These are phyloP conservation scores for Globisporangium spinosum DNA, from an alignment of 352 stramenopile genomes.

Conservation along the genomic window DNA sequence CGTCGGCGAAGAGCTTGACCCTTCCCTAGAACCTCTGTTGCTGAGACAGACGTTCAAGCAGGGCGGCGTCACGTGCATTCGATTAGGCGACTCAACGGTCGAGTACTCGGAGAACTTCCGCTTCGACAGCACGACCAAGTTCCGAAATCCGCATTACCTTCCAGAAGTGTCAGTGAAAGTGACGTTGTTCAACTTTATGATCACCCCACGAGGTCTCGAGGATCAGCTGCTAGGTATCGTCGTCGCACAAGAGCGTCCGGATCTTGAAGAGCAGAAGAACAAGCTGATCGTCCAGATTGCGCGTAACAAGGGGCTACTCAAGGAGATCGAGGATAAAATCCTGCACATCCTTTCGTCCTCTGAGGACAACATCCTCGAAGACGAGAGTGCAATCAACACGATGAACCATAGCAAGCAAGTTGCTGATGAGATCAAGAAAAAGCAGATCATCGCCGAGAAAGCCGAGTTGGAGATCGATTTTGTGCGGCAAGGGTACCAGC, in stretches of 20 bases:
- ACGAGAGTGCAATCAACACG: constrained; percentile 91
- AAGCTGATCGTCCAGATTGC: constrained; percentile 90
- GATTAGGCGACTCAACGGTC: constrained; percentile 90
- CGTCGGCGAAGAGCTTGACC: constrained; percentile 90
- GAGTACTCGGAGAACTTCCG: constrained; percentile 91
- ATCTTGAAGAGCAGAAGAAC: constrained; percentile 93
- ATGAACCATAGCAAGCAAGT: constrained; percentile 90
- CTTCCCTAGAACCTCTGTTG: constrained; percentile 91
- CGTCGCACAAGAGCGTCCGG: constrained; percentile 89
- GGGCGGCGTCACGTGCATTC: constrained; percentile 88
- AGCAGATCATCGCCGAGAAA: constrained; percentile 88
- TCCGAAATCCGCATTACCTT: constrained; percentile 91
- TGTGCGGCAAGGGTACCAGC: constrained; percentile 86
- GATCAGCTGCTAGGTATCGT: constrained; percentile 92
- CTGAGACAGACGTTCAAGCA: constrained; percentile 94
- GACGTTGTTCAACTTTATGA: constrained; percentile 95
- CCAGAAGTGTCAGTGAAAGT: constrained; percentile 92
- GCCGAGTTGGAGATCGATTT: constrained; percentile 90
- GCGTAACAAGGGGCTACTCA: constrained; percentile 89
- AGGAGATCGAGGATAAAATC: constrained; percentile 94
- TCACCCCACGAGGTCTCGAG: constrained; percentile 90
- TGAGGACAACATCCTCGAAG: constrained; percentile 92
- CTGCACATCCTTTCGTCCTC: constrained; percentile 90
- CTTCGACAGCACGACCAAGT: constrained; percentile 95
- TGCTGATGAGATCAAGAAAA: constrained; percentile 92